phyloP scores from a whole-genome alignment of 2,329 filamentous ascomycete species.

The Microthyrium microscopicum region DNA sequence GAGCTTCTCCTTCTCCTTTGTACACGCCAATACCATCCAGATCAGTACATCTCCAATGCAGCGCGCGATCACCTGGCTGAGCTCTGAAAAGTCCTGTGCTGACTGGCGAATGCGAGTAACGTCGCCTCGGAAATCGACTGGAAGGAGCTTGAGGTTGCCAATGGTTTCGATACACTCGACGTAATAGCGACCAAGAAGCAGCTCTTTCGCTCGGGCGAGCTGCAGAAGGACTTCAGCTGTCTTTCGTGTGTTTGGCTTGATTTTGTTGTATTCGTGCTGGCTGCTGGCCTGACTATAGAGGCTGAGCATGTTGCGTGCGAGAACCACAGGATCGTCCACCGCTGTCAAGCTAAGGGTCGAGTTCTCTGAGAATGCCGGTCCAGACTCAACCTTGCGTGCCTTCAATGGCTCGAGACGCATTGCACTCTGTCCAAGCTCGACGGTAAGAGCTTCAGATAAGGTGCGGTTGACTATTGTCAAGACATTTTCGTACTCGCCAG shows the following conservation, averaged over 20 bases:
- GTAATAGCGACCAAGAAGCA: constrained; percentile 42
- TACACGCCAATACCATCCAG: constrained; percentile 83
- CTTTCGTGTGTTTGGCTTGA: constrained; percentile 40
- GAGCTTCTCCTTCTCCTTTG: constrained; percentile 57
- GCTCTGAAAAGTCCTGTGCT: constrained; percentile 62
- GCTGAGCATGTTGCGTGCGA: constrained; percentile 45
- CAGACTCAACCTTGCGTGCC: constrained; percentile 35
- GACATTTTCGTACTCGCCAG: constrained; percentile 91
- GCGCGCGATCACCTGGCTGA: constrained; percentile 67
- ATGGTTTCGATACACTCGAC: constrained; percentile 54
- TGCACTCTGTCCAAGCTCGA: constrained; percentile 69
- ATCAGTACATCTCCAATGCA: constrained; percentile 84
- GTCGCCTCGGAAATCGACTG: constrained; percentile 57
- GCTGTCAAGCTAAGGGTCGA: constrained; percentile 50
- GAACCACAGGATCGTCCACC: constrained; percentile 47
- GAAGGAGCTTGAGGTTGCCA: constrained; percentile 58
- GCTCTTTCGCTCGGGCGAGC: constrained; percentile 43
- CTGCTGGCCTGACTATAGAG: constrained; percentile 48
- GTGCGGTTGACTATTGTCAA: constrained; percentile 77
- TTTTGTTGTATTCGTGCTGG: constrained; percentile 42
- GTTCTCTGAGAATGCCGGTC: constrained; percentile 20
- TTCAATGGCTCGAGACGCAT: constrained; percentile 66
- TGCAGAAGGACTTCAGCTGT: constrained; percentile 41
- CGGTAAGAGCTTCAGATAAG: constrained; percentile 72
- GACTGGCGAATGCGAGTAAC: constrained; percentile 62